These are phyloP conservation scores for Straminergon stramineum DNA, from an alignment of 225 moss, liverwort and hornwort genomes.

Conservation along the genomic window DNA sequence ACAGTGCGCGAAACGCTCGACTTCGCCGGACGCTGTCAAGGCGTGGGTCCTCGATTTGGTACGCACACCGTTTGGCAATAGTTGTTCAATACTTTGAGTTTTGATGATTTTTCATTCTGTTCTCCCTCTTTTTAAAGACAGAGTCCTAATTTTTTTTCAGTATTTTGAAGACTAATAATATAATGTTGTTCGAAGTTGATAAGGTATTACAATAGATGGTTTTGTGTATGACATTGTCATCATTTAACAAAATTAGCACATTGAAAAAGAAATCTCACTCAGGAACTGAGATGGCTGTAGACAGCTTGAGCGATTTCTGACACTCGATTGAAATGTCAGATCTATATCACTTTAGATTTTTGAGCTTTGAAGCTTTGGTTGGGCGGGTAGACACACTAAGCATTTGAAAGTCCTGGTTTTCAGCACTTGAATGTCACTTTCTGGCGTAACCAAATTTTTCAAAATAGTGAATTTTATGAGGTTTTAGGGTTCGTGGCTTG, in stretches of 20 bases:
- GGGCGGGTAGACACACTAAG: no score
- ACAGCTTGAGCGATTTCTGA: not conserved
- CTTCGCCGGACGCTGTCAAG: conserved; percentile 76
- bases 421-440: not conserved
- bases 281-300: not conserved
- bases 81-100: not conserved
- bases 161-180: not conserved
- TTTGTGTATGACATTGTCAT: no score
- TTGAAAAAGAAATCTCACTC: not conserved
- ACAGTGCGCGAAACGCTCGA: conserved; percentile 75
- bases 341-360: not conserved
- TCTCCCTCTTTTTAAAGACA: no score
- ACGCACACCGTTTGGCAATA: not conserved
- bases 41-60: conserved; percentile 73
- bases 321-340: not conserved
- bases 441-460: no score
- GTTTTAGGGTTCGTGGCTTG: not conserved
- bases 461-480: no score
- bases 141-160: no score
- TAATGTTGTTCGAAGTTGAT: not conserved
- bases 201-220: not conserved
- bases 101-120: no score
- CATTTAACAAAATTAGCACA: no score
- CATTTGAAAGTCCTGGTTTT: not conserved
- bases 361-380: not conserved